Base-by-base conservation (phyloP, 805 yeast genomes). In the Candida multigemmis region DNA sequence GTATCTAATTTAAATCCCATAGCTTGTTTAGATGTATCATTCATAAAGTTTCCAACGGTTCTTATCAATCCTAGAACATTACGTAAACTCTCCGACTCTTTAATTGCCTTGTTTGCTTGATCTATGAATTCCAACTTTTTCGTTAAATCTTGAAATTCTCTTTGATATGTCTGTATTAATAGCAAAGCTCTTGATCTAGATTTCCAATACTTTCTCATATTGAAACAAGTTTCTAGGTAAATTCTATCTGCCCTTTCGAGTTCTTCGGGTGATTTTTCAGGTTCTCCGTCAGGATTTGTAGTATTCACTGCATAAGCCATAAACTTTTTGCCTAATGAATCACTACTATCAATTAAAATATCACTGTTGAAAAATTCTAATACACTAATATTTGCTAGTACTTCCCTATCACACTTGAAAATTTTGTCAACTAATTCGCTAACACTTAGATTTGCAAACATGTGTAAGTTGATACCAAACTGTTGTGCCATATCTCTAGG, bases 1-100 rank as follows among this genome's bases (percentile, higher is more conserved):
- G 96, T 83, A 23, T 83, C 78, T 33, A 91, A 60, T 43, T 81
- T 80, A 65, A 93, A 93, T 3, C 99, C 99, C 38, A 72, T 69
- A 1, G 96, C 97, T 49, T 86, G 94, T 42, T 86, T 87, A 2
- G 84, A 65, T n/a, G 74, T 62, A 43, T 86, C 95, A 49, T 93
- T 91, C 98, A 91, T 91, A 50, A 77, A 89, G 50, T 91, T 91
- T 33, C 98, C 99, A 26, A 91, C 91, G 4, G 87, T 77, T 36
- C 87, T 61, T 35, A 91, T 89, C 24, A 91, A 74, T 31, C 83
- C 86, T 44, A 93, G 69, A 10, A 91, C 75, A 30, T 73, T 69
- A 35, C 75, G 71, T 44, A 93, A 64, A 27, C 74, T 72, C 11
- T 68, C 70, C 1, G 95, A 83, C 14, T 67, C 61, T 34, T 71